A percentile compares a stretch with the other conserved stretches of the same genome.
Evolutionary conservation across 139 green algal genomes (phyloP).

Genomic region (Chlorella vulgaris): DNA sequence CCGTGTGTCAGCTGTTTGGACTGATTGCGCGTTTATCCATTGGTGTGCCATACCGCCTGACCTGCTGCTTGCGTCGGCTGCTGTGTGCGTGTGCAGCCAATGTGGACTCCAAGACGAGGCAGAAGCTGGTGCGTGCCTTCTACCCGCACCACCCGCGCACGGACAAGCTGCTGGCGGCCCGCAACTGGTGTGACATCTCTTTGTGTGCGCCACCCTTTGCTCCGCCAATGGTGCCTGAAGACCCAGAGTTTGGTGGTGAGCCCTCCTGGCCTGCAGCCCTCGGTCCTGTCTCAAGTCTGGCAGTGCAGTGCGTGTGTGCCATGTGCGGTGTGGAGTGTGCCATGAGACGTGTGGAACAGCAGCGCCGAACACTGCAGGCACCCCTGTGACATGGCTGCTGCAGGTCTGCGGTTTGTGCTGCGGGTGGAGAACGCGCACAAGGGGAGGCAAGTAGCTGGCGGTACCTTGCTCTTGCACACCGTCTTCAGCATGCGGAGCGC

Average conservation of each 20-base stretch:
- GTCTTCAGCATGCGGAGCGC: too few species aligned
- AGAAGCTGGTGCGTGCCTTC: slow-evolving; percentile 36
- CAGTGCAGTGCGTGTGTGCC: too few species aligned
- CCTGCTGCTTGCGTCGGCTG: not conserved
- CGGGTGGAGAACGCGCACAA: slow-evolving; percentile 44
- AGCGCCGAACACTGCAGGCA: too few species aligned
- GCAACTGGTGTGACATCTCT: slow-evolving; percentile 58
- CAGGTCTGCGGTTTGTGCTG: slow-evolving; percentile 45
- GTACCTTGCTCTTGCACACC: too few species aligned
- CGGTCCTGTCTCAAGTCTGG: too few species aligned
- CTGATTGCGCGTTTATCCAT: too few species aligned
- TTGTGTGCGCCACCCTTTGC: slow-evolving; percentile 29
- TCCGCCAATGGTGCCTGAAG: slow-evolving; percentile 21
- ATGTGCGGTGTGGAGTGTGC: too few species aligned
- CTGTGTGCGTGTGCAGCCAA: not conserved
- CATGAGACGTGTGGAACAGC: too few species aligned
- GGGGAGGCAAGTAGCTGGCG: not conserved
- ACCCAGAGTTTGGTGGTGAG: slow-evolving; percentile 39
- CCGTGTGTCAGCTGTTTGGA: too few species aligned
- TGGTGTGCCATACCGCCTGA: too few species aligned
- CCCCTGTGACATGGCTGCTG: too few species aligned
- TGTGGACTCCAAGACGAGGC: not conserved
- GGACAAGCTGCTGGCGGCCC: slow-evolving; percentile 41
- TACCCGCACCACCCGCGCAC: slow-evolving; percentile 7
- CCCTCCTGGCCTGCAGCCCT: too few species aligned